These are phyloP conservation scores for Trichoderma atrobrunneum DNA, from an alignment of 2,329 filamentous ascomycete species.

Conservation along the genomic window DNA sequence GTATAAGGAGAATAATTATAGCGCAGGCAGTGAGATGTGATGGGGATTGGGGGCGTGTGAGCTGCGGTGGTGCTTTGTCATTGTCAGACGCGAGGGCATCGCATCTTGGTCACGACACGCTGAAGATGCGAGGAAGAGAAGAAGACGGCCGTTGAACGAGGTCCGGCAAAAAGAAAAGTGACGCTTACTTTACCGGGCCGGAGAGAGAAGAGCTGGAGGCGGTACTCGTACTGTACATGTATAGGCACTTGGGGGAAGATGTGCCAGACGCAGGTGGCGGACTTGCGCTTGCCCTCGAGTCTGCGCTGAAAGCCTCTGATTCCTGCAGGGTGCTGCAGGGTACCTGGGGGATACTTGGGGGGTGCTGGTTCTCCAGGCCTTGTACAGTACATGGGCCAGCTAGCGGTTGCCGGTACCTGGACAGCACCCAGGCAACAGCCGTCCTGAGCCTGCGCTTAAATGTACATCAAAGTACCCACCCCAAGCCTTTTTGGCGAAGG, in stretches of 20 bases:
- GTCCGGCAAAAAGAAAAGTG: not conserved
- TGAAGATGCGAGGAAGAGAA: not conserved
- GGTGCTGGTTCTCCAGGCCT: not conserved
- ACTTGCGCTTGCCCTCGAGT: slow-evolving; percentile 5
- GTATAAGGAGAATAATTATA: slow-evolving; percentile 16
- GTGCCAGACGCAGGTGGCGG: slow-evolving; percentile 12
- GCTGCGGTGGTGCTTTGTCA: not conserved
- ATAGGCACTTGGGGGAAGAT: not conserved
- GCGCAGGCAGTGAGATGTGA: slow-evolving; percentile 8
- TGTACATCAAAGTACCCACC: not conserved
- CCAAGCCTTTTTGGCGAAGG: slow-evolving; percentile 4
- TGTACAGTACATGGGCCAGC: slow-evolving; percentile 10
- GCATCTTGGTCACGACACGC: not conserved
- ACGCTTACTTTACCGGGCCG: not conserved
- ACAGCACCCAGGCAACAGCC: not conserved
- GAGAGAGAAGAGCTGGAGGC: not conserved
- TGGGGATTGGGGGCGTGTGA: not conserved
- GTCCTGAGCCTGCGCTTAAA: not conserved
- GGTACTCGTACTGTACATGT: not conserved
- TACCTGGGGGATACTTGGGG: slow-evolving; percentile 4
- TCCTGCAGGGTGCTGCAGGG: not conserved
- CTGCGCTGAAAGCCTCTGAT: not conserved
- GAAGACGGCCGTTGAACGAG: not conserved
- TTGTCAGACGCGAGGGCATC: slow-evolving; percentile 2
- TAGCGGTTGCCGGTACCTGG: slow-evolving; percentile 1